Evolutionary conservation across 2,329 filamentous ascomycete genomes (phyloP).

Genomic region (Thermoascus crustaceus): DNA sequence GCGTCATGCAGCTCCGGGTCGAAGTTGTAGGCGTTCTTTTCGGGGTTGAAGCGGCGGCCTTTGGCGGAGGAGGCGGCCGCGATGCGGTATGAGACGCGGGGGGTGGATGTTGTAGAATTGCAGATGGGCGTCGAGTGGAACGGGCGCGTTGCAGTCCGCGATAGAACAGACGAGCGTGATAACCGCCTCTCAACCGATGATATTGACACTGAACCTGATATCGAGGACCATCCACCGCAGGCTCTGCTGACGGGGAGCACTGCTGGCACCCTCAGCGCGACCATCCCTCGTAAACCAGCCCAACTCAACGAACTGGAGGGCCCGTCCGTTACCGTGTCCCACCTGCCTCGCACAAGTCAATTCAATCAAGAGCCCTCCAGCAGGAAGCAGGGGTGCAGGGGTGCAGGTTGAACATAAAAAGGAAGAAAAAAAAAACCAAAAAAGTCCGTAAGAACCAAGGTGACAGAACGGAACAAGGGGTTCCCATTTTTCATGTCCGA

Average conservation of each 20-base stretch:
- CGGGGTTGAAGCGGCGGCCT: constrained; percentile 57
- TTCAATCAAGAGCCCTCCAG: too few species aligned
- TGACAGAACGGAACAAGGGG: too few species aligned
- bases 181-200: neutral
- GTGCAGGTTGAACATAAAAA: too few species aligned
- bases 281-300: too few species aligned
- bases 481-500: too few species aligned
- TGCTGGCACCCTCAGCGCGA: too few species aligned
- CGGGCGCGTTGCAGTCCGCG: constrained; percentile 3
- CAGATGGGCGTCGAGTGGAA: constrained; percentile 21
- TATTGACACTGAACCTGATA: constrained; percentile 4
- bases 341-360: too few species aligned
- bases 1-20: constrained; percentile 41
- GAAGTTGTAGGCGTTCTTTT: constrained; percentile 65
- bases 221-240: constrained; percentile 22
- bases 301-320: too few species aligned
- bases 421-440: too few species aligned
- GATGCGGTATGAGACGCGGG: constrained; percentile 56
- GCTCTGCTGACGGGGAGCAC: constrained; percentile 21
- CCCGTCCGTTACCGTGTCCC: too few species aligned
- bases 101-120: constrained; percentile 15
- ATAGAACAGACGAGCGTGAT: neutral
- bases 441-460: too few species aligned
- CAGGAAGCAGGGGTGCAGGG: too few species aligned
- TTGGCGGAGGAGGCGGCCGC: constrained; percentile 71